A percentile compares a stretch with the other conserved stretches of the same genome.
phyloP scores from a whole-genome alignment of 495 filamentous ascomycete genomes.

The Trichoderma orchidacearum region DNA sequence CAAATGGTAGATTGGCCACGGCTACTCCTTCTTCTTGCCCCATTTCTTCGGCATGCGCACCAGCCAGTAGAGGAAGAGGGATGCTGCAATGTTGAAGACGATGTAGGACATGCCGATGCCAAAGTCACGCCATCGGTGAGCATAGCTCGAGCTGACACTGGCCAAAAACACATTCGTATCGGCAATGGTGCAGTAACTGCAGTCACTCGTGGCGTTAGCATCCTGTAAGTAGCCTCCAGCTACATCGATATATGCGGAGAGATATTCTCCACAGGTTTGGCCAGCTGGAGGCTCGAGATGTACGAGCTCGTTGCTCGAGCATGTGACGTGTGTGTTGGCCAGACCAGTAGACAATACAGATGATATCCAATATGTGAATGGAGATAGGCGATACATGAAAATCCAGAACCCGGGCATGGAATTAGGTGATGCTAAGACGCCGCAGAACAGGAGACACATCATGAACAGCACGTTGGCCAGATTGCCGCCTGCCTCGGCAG shows the following conservation, averaged over 20 bases:
- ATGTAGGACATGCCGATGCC: constrained; percentile 42
- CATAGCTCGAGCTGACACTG: constrained; percentile 25
- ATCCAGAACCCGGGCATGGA: constrained; percentile 51
- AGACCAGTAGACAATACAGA: constrained; percentile 38
- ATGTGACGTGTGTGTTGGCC: constrained; percentile 30
- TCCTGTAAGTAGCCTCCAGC: constrained; percentile 34
- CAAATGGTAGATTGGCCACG: too few species aligned
- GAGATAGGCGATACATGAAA: constrained; percentile 55
- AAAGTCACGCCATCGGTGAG: constrained; percentile 19
- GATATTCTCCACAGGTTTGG: constrained; percentile 39
- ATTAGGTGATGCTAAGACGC: constrained; percentile 39
- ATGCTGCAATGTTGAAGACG: constrained; percentile 46
- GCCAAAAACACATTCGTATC: constrained; percentile 42
- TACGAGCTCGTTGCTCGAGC: constrained; percentile 36
- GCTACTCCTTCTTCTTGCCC: neutral
- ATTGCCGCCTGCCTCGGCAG: constrained; percentile 45
- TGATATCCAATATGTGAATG: constrained; percentile 44
- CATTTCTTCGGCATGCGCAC: constrained; percentile 45
- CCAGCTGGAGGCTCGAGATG: constrained; percentile 30
- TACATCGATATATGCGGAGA: constrained; percentile 16
- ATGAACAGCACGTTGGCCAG: constrained; percentile 45
- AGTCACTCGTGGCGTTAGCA: constrained; percentile 30
- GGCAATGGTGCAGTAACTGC: constrained; percentile 38
- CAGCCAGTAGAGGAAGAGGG: constrained; percentile 53
- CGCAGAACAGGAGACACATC: constrained; percentile 37